phyloP scores from a whole-genome alignment of 1,284 basidiomycete genomes.

The Amylostereum areolatum region DNA sequence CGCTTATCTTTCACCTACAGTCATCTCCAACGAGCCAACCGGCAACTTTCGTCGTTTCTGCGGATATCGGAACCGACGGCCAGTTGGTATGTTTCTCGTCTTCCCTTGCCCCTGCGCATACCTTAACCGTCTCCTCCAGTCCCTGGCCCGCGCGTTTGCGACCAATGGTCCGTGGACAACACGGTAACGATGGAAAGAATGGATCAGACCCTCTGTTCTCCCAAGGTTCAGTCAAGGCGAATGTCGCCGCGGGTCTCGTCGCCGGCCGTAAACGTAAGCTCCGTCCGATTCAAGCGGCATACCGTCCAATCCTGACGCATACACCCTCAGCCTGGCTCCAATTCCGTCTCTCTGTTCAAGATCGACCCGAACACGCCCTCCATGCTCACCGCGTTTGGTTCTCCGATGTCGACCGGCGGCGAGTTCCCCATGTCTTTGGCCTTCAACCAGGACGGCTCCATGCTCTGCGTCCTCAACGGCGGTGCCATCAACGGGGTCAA shows the following conservation, averaged over 20 bases:
- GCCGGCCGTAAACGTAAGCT: slow-evolving; percentile 31
- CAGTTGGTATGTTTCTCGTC: slow-evolving; percentile 18
- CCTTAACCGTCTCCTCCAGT: neutral
- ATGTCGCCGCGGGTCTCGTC: slow-evolving; percentile 24
- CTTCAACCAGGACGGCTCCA: slow-evolving; percentile 33
- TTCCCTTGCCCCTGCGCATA: neutral
- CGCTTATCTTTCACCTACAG: slow-evolving; percentile 10
- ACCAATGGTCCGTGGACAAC: slow-evolving; percentile 31
- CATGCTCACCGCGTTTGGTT: slow-evolving; percentile 33
- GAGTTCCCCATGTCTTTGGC: slow-evolving; percentile 45
- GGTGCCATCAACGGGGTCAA: slow-evolving; percentile 40
- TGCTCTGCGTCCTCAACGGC: slow-evolving; percentile 40
- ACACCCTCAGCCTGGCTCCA: slow-evolving; percentile 35
- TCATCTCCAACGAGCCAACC: slow-evolving; percentile 28
- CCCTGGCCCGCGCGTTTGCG: slow-evolving; percentile 23
- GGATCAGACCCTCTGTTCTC: slow-evolving; percentile 35
- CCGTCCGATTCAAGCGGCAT: slow-evolving; percentile 1
- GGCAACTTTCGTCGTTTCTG: slow-evolving; percentile 27
- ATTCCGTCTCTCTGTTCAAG: slow-evolving; percentile 38
- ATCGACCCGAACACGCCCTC: slow-evolving; percentile 39
- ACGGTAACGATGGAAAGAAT: slow-evolving; percentile 14
- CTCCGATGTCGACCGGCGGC: slow-evolving; percentile 35
- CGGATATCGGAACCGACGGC: slow-evolving; percentile 22
- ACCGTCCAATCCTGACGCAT: neutral
- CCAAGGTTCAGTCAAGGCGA: slow-evolving; percentile 28